These are phyloP conservation scores for Euphorbia lathyris DNA, from an alignment of 345 rosid genomes.

Conservation along the genomic window DNA sequence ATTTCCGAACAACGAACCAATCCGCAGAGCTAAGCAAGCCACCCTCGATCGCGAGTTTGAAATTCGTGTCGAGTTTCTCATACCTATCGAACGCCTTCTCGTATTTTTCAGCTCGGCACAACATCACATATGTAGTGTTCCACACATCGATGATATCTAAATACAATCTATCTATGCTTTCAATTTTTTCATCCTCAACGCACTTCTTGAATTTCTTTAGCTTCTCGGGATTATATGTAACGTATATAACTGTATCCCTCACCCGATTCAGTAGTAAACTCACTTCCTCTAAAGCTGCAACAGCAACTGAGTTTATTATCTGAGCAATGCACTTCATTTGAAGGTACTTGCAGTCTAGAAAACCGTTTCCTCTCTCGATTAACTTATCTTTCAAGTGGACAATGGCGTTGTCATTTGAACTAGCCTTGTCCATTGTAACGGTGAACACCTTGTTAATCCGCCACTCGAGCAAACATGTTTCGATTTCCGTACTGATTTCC, in stretches of 20 bases:
- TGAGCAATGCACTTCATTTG: conserved; percentile 4
- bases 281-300: background rate
- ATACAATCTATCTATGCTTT: background rate
- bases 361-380: background rate
- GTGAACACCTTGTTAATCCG: conserved; percentile 4
- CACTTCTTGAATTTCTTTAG: background rate
- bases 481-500: background rate
- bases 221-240: background rate
- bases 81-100: background rate
- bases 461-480: conserved; percentile 4
- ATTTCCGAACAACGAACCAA: background rate
- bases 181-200: background rate
- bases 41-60: background rate
- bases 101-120: too few relatives aligned
- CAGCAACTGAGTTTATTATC: background rate
- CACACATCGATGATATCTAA: background rate
- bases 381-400: background rate
- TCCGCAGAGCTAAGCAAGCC: background rate
- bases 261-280: background rate
- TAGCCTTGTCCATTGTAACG: conserved; percentile 9
- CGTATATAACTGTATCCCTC: background rate
- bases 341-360: background rate
- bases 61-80: background rate
- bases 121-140: background rate
- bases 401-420: conserved; percentile 4